A percentile compares a stretch with the other conserved stretches of the same genome.
These are phyloP conservation scores for Blastocladiella britannica DNA, from an alignment of 192 early-diverging fungal species.

Conservation along the genomic window DNA sequence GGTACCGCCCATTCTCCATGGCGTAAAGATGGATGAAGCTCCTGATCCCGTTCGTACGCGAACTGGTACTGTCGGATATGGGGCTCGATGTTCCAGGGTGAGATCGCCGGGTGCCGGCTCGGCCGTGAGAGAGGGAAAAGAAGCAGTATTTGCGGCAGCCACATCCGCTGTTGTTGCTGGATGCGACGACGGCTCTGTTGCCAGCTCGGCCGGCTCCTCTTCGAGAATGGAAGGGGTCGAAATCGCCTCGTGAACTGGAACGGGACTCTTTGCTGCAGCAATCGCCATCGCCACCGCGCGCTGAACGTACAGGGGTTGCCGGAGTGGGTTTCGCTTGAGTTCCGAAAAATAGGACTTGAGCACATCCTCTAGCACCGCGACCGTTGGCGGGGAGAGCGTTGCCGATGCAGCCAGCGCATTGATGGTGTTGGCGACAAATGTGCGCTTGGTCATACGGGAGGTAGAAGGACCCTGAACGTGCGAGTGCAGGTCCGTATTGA, in stretches of 20 bases:
- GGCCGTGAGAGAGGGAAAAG: too few species aligned
- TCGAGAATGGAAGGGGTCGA: not conserved
- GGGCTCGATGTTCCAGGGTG: too few species aligned
- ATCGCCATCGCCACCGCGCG: too few species aligned
- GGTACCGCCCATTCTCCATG: too few species aligned
- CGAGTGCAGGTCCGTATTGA: conserved; percentile 5
- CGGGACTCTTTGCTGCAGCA: too few species aligned
- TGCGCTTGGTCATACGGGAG: not conserved
- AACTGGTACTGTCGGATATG: too few species aligned
- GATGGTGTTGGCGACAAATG: not conserved
- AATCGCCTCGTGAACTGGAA: not conserved
- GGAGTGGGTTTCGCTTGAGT: not conserved
- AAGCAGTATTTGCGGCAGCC: not conserved
- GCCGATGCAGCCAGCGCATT: not conserved
- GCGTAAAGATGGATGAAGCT: too few species aligned
- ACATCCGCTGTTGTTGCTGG: not conserved
- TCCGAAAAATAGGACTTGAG: not conserved
- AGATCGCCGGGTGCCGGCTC: too few species aligned
- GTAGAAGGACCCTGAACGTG: not conserved
- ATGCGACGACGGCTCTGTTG: not conserved
- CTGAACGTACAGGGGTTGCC: not conserved
- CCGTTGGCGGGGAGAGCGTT: not conserved
- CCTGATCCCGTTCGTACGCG: too few species aligned
- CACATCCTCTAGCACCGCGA: not conserved
- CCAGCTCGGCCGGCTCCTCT: not conserved